These are phyloP conservation scores for Fusarium keratoplasticum DNA, from an alignment of 2,329 filamentous ascomycete genomes.

Conservation along the genomic window DNA sequence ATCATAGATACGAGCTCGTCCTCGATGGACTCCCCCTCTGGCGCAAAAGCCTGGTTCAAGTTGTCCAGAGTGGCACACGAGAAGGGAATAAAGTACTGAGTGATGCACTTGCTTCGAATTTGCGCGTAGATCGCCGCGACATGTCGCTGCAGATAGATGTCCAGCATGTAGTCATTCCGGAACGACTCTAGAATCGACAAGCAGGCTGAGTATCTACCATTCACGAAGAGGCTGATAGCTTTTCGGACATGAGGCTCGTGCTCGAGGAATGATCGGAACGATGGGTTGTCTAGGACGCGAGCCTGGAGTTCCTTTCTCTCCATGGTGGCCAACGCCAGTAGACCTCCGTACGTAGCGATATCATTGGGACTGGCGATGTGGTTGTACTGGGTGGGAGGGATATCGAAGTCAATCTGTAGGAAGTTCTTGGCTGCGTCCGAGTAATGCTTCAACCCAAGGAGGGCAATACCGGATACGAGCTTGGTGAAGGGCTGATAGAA, in stretches of 20 bases:
- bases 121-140: conserved; percentile 75
- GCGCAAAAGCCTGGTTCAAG: conserved; percentile 81
- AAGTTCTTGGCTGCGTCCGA: conserved; percentile 78
- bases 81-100: conserved; percentile 92
- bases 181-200: conserved; percentile 85
- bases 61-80: conserved; percentile 85
- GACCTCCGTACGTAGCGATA: conserved; percentile 89
- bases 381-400: conserved; percentile 67
- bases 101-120: conserved; percentile 91
- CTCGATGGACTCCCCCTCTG: conserved; percentile 72
- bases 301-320: conserved; percentile 79
- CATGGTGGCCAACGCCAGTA: conserved; percentile 93
- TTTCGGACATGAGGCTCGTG: conserved; percentile 94
- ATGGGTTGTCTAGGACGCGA: conserved; percentile 80
- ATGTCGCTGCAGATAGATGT: conserved; percentile 84
- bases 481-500: conserved; percentile 61
- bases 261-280: conserved; percentile 90
- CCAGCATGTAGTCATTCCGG: conserved; percentile 87
- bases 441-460: conserved; percentile 60
- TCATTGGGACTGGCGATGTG: conserved; percentile 86
- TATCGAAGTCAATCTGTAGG: conserved; percentile 68
- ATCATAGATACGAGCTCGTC: conserved; percentile 85
- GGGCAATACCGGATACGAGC: conserved; percentile 63
- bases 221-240: conserved; percentile 89
- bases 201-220: conserved; percentile 88